phyloP scores from a whole-genome alignment of 1,139 yeast genomes.

The Nakaseomyces kungkrabaensis region DNA sequence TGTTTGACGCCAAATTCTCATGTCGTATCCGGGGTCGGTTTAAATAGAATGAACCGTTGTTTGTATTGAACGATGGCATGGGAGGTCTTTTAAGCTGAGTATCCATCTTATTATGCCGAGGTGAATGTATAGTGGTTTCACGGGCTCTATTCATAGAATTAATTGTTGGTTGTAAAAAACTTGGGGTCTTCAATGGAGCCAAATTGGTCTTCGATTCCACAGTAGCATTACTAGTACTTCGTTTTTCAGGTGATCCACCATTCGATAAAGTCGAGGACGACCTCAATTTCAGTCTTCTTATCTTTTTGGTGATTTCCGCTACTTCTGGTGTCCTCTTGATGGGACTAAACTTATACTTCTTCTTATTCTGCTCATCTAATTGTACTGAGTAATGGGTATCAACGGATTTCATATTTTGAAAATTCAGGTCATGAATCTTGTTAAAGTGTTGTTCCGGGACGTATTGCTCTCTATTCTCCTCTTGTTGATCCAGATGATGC shows the following conservation, averaged over 20 bases:
- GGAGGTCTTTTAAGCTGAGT: not conserved
- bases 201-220: slow-evolving; percentile 10
- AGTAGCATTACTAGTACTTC: slow-evolving; percentile 5
- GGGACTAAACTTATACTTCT: slow-evolving; percentile 7
- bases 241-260: slow-evolving; percentile 1
- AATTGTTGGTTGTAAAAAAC: slow-evolving; percentile 12
- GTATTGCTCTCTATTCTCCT: not conserved
- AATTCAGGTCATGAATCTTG: slow-evolving; percentile 19
- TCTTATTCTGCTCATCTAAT: slow-evolving; percentile 7
- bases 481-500: slow-evolving; percentile 7
- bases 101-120: too few species aligned
- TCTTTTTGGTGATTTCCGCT: slow-evolving; percentile 20
- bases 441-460: slow-evolving; percentile 7
- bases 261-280: slow-evolving; percentile 5
- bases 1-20: not conserved
- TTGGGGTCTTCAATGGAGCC: slow-evolving; percentile 6
- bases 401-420: slow-evolving; percentile 28
- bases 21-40: not conserved
- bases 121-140: not conserved
- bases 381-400: slow-evolving; percentile 27
- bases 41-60: not conserved
- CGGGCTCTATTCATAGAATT: slow-evolving; percentile 7
- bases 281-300: slow-evolving; percentile 18
- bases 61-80: not conserved
- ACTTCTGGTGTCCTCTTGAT: slow-evolving; percentile 11